Evolutionary conservation across 2,329 filamentous ascomycete genomes (phyloP), one percentile per base, ranked within the genome.

Genomic region (Alternaria burnsii): DNA sequence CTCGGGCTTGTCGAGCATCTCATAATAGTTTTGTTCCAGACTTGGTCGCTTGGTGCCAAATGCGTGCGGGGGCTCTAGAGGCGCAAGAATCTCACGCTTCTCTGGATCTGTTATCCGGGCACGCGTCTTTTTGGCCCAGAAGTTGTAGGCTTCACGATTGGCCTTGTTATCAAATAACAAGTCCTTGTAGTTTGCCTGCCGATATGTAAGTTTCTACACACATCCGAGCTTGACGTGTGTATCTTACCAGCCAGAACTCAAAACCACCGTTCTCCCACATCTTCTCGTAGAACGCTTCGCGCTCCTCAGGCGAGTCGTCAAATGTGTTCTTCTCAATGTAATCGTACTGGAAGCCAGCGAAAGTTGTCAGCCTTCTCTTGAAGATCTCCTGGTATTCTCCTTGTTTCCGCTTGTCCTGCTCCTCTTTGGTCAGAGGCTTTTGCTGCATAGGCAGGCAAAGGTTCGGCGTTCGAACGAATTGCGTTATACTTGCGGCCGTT

Each of bases 401-500:
- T 36, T 69, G 55, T 66, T 82, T 81, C 16, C 76, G 71, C 2
- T 70, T 69, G 24, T 85, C 77, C 67, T 89, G 85, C 61, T 87
- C 84, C 58, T 83, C 80, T 11, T 72, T 76, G 0, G 81, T 83
- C 28, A 89, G 77, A 1, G 77, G 41, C 3, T 79, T 76, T 58
- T 84, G 82, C 3, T 83, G 80, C 86, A 91, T 89, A 0, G 88
- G 88, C 0, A 91, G 68, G 0, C 86, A 87, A 7, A 89, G 78
- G 59, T 91, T 91, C 0, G 89, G 89, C 1, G 88, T 91, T 11
- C 89, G 83, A 68, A 91, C 88, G 73, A 90, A 90, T 36, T 91
- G 86, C 3, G 79, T 82, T 1, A 91, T 56, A 36, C 71, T 76
- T 6, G 79, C 82, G 0, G 83, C 86, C 12, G 81, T 71, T 3